Percentiles rank a stretch among this genome's conserved stretches.
Evolutionary conservation across 257 asterid species (phyloP).

Genomic region (Fraxinus excelsior): DNA sequence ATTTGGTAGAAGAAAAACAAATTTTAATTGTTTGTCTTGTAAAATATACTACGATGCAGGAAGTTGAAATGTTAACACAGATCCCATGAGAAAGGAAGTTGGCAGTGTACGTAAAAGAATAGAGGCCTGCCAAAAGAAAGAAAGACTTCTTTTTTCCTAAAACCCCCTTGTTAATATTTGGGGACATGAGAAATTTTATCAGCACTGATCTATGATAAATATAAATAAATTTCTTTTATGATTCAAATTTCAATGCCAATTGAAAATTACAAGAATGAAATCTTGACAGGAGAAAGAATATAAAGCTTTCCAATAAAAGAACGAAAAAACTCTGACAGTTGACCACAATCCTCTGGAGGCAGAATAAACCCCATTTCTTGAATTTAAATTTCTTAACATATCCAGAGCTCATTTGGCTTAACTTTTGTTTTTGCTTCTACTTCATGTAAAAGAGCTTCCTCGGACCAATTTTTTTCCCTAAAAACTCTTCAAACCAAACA

Average conservation of each 20-base stretch:
- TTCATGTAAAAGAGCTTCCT: too few species aligned
- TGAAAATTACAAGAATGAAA: not conserved
- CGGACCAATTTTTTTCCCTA: too few species aligned
- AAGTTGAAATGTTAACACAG: constrained; percentile 70
- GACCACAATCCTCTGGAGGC: constrained; percentile 75
- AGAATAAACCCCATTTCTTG: not conserved
- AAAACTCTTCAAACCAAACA: too few species aligned
- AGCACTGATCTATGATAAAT: not conserved
- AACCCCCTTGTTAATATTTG: too few species aligned
- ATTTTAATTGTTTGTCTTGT: too few species aligned
- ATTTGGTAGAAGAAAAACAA: too few species aligned
- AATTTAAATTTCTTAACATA: not conserved
- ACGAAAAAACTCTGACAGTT: constrained; percentile 72
- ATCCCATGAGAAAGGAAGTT: constrained; percentile 89
- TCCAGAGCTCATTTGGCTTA: too few species aligned
- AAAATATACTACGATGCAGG: constrained; percentile 36
- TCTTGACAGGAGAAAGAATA: constrained; percentile 72
- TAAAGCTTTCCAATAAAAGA: constrained; percentile 69
- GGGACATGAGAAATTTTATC: not conserved
- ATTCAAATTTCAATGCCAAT: too few species aligned
- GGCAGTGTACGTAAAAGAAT: constrained; percentile 60
- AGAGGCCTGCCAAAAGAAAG: constrained; percentile 84
- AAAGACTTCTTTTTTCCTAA: constrained; percentile 24
- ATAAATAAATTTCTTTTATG: too few species aligned
- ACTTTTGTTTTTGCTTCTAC: too few species aligned